phyloP scores from a whole-genome alignment of 2,329 filamentous ascomycete genomes.

The Teratosphaeria viscida region DNA sequence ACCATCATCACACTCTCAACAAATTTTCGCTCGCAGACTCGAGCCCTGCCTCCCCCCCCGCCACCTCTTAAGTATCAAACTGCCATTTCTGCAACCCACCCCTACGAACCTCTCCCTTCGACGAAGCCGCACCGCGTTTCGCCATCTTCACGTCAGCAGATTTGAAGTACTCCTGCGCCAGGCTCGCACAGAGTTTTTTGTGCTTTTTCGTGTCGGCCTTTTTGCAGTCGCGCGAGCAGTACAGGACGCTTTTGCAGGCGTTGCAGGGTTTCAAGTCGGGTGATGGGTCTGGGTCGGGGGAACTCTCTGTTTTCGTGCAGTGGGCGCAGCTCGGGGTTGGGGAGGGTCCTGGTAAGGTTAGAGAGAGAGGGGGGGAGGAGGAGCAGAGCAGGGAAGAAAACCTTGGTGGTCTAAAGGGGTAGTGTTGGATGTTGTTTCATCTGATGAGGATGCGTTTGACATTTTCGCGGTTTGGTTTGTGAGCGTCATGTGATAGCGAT shows the following conservation, averaged over 20 bases:
- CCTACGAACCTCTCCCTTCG: conserved; percentile 15
- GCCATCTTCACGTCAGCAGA: conserved; percentile 31
- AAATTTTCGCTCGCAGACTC: no score
- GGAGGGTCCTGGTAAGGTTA: not conserved
- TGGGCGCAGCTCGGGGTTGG: not conserved
- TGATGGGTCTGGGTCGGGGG: not conserved
- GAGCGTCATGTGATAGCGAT: no score
- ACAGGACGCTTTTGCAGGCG: conserved; percentile 29
- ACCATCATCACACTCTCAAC: no score
- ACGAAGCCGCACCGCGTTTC: conserved; percentile 15
- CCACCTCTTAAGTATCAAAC: conserved; percentile 19
- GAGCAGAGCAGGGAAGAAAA: not conserved
- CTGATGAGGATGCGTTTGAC: not conserved
- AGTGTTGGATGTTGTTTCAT: not conserved
- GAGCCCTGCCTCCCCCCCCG: no score
- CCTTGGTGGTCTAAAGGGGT: not conserved
- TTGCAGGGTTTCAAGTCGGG: conserved; percentile 27
- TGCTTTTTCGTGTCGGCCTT: conserved; percentile 30
- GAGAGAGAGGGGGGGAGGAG: not conserved
- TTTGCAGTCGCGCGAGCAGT: conserved; percentile 32
- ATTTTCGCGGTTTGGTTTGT: not conserved
- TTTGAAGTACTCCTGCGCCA: conserved; percentile 30
- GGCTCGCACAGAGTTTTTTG: conserved; percentile 30
- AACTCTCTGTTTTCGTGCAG: not conserved
- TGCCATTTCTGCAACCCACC: conserved; percentile 33